Base-by-base conservation (phyloP, 768 basidiomycete species). In the Rhodotorula graminis region DNA sequence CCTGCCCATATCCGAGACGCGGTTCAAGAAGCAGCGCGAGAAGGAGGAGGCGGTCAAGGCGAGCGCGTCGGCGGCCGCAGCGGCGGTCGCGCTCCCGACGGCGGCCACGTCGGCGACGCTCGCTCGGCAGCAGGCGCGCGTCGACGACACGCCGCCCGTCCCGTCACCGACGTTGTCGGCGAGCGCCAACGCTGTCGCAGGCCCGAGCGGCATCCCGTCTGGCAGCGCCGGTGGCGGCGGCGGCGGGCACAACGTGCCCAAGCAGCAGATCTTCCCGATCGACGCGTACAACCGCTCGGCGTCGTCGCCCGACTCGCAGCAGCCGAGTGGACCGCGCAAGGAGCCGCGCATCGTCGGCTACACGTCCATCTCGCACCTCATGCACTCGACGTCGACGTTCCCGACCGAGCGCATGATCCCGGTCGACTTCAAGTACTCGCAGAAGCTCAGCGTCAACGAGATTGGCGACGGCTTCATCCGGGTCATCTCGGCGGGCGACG, bases 1-100 rank as follows among this genome's bases (percentile, higher is more conserved):
- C 84, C 87, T 98, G 21, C 96, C 96, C 53, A 99, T 99, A 77
- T 92, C 95, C 18, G 96, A 98, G 81, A 99, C 96, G 0, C 89
- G 96, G 29, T 99, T 97, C 86, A 97, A 97, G 84, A 96, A 96
- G 84, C 93, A 93, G 83, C 89, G 90, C 76, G 69, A 88, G 57
- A 90, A 93, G 78, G 88, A 91, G 77, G 90, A 90, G 64, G 82
- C 83, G 4, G 82, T 70, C 33, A 65, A 66, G 50, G 61, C 64
- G 37, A 64, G 49, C 9, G 53, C 53, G 8, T 40, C 67, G 1
- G 68, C 64, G 7, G 72, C 60, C 4, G 52, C 52, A 5, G 72
- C 64, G 3, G 64, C 64, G 0, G 65, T 70, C 49, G 47, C 65
- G 29, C 65, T 73, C 23, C 72, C 72, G 2, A 73, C 72, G 49